phyloP scores from a whole-genome alignment of 2,329 filamentous ascomycete species.

The Ceratocystiopsis sp. region DNA sequence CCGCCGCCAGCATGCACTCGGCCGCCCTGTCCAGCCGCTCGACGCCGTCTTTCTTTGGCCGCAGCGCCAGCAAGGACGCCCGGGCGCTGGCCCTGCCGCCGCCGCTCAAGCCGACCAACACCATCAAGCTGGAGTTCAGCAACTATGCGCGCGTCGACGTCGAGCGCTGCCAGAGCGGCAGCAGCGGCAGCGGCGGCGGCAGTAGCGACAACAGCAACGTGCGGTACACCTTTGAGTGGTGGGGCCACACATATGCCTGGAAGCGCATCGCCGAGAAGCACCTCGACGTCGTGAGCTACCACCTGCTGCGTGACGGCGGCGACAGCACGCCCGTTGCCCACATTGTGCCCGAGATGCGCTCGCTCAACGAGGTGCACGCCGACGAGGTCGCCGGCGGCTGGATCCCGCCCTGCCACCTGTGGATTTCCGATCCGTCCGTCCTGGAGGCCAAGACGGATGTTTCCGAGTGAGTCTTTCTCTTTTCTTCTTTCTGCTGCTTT shows the following conservation, averaged over 20 bases:
- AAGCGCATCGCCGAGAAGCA: conserved; percentile 55
- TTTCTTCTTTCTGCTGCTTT: conserved; percentile 1
- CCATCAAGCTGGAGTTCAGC: conserved; percentile 81
- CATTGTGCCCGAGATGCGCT: conserved; percentile 65
- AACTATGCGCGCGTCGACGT: conserved; percentile 92
- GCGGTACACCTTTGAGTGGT: conserved; percentile 85
- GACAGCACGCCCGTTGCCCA: conserved; percentile 52
- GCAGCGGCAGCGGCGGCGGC: not conserved
- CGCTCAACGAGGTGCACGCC: conserved; percentile 48
- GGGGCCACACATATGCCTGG: conserved; percentile 78
- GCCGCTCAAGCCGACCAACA: conserved; percentile 44
- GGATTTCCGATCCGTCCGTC: conserved; percentile 62
- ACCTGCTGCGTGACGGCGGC: conserved; percentile 52
- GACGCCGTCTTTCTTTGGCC: conserved; percentile 13
- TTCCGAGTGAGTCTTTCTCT: conserved; percentile 48
- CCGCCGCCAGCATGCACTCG: conserved; percentile 6
- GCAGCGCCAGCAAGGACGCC: conserved; percentile 9
- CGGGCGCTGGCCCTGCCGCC: conserved; percentile 15
- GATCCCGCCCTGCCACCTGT: conserved; percentile 81
- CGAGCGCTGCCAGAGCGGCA: conserved; percentile 25
- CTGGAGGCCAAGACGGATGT: conserved; percentile 59
- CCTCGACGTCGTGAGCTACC: conserved; percentile 55
- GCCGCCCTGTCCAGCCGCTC: conserved; percentile 3
- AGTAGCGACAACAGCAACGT: conserved; percentile 24
- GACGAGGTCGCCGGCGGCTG: conserved; percentile 71